Base-by-base conservation (phyloP, 2,329 filamentous ascomycete species). In the Exophiala dermatitidis region DNA sequence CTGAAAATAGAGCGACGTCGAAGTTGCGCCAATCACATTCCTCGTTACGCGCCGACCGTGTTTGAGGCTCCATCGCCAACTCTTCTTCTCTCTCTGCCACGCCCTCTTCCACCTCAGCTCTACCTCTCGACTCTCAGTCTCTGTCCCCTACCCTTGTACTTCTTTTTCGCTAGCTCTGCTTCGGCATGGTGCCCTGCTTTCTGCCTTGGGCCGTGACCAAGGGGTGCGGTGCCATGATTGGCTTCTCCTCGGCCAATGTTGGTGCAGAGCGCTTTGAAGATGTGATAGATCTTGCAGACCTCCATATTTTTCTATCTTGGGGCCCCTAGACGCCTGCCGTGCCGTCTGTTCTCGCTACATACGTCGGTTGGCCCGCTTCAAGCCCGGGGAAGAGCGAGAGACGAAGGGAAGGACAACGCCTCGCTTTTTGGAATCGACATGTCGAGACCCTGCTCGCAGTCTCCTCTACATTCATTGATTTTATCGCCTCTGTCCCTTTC, bases 221-320 rank as follows among this genome's bases (percentile, higher is more conserved):
- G 19, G 19, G 19, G 19, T 19, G 19, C 19, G 19, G 19, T 19
- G 19, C 19, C 19, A 19, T 19, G n/a, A 56, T 59, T 52, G 51
- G 54, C 12, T 41, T 37, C 7, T 34, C 12, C 30, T 26, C 37
- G 38, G 40, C 51, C 45, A 52, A 50, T 56, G 42, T 10, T 12
- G 37, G 43, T 46, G 32, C 40, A 43, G 37, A 50, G 48, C 57
- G 54, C 46, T 49, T 44, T 50, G 19, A 38, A 54, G 50, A 50
- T 60, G 60, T 62, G 60, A 62, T 59, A 49, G 51, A 57, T 55
- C 49, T 57, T 34, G 33, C 48, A 46, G 42, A 57, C 54, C 46
- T 46, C 37, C 57, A 52, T 52, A 12, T 44, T 33, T 41, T 57
- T 32, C 57, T 59, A 59, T 59, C 54, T 54, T 57, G 48, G 54